Evolutionary conservation across 176 grass and related monocot genomes (phyloP).

Genomic region (Hyparrhenia diplandra): DNA sequence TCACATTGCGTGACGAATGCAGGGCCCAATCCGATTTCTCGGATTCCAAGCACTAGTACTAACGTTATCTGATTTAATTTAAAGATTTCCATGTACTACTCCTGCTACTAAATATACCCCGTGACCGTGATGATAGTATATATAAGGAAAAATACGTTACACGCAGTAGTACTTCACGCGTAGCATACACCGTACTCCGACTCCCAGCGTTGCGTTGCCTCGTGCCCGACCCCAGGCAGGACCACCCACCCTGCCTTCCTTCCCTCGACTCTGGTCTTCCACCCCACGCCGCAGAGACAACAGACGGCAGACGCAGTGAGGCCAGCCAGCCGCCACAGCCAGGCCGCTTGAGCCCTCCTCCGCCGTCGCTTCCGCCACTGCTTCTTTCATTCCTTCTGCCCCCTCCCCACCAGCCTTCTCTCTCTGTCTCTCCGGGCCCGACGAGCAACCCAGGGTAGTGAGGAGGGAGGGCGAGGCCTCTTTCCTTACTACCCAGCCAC

Average conservation of each 20-base stretch:
- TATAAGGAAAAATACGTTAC: too few species aligned
- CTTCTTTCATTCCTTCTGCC: slow-evolving; percentile 29
- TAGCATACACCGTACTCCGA: too few species aligned
- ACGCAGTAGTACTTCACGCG: too few species aligned
- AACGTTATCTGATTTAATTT: not conserved
- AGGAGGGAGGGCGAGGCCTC: not conserved
- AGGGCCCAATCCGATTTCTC: not conserved
- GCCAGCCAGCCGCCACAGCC: not conserved
- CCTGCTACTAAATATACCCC: not conserved
- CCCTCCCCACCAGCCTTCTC: not conserved
- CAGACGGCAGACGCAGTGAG: not conserved
- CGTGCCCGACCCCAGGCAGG: not conserved
- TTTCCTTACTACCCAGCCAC: not conserved
- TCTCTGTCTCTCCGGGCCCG: not conserved
- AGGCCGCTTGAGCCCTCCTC: not conserved
- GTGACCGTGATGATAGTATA: too few species aligned
- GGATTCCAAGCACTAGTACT: not conserved
- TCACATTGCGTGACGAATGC: not conserved
- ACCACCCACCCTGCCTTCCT: too few species aligned
- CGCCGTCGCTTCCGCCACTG: slow-evolving; percentile 1
- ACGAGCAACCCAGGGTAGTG: not conserved
- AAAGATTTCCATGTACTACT: not conserved
- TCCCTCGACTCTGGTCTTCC: not conserved
- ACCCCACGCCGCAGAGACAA: not conserved
- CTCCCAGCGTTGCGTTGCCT: not conserved